phyloP scores from a whole-genome alignment of 23 red algal species.

The Gracilaria domingensis region DNA sequence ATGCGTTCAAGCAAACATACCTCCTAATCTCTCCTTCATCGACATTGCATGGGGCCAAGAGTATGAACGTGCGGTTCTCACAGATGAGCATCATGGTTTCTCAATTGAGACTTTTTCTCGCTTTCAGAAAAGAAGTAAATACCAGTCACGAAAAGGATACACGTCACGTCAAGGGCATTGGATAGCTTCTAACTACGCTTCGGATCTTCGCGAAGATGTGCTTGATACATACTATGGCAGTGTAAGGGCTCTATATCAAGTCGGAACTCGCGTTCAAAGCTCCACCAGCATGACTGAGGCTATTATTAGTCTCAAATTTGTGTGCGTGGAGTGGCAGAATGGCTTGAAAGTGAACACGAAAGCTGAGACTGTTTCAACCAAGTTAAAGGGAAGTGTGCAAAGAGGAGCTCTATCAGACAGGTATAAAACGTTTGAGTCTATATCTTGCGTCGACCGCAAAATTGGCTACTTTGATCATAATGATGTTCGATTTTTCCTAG shows the following conservation, averaged over 20 bases:
- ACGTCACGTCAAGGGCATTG: conserved; percentile 2
- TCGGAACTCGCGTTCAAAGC: neutral
- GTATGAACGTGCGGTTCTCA: neutral
- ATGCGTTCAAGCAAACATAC: too few relatives aligned
- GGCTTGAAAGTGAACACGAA: too few relatives aligned
- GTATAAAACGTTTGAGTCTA: neutral
- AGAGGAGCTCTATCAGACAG: neutral
- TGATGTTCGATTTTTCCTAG: neutral
- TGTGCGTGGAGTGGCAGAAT: too few relatives aligned
- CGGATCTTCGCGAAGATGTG: too few relatives aligned
- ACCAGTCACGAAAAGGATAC: neutral
- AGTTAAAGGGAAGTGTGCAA: neutral
- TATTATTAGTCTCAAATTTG: too few relatives aligned
- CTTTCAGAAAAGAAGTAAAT: neutral
- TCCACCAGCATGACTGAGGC: neutral
- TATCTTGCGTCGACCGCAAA: conserved; percentile 8
- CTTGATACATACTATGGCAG: conserved; percentile 6
- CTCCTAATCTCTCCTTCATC: conserved; percentile 6
- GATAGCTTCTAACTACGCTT: conserved; percentile 17
- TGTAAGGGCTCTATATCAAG: neutral
- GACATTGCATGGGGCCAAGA: neutral
- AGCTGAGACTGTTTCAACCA: too few relatives aligned
- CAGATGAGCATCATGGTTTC: neutral
- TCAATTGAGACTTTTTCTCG: neutral
- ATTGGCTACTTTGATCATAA: conserved; percentile 25